These are phyloP conservation scores for Jatropha podagrica DNA, from an alignment of 441 rosid genomes.

Conservation along the genomic window DNA sequence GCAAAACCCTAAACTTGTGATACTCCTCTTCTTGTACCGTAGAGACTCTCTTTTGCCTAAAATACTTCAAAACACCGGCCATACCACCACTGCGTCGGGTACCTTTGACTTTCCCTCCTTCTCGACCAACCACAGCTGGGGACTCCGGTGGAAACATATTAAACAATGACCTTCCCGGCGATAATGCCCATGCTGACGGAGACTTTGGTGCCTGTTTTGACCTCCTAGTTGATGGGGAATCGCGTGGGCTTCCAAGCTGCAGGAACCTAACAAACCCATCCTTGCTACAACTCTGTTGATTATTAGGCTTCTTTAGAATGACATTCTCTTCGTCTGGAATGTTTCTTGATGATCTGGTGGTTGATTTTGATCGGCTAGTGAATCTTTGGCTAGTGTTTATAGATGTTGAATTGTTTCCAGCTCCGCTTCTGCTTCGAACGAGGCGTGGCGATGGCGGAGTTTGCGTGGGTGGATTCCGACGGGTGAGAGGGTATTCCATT, in stretches of 20 bases:
- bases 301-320: constrained; percentile 23
- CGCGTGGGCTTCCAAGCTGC: constrained; percentile 35
- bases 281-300: neutral
- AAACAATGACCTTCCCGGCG: constrained; percentile 51
- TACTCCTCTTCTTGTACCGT: constrained; percentile 49
- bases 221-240: constrained; percentile 18
- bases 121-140: constrained; percentile 11
- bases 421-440: constrained; percentile 50
- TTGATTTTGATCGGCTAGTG: constrained; percentile 51
- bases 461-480: constrained; percentile 16
- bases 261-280: constrained; percentile 42
- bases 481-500: constrained; percentile 34
- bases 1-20: constrained; percentile 43
- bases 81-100: constrained; percentile 42
- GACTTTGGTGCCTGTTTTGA: constrained; percentile 22
- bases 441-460: constrained; percentile 36
- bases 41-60: constrained; percentile 60
- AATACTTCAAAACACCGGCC: constrained; percentile 62
- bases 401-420: constrained; percentile 32
- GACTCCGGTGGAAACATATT: constrained; percentile 28
- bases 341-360: constrained; percentile 50
- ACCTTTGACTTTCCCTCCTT: constrained; percentile 20
- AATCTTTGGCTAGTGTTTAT: constrained; percentile 33
- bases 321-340: constrained; percentile 21
- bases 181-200: constrained; percentile 78